These are phyloP conservation scores for Pestalotiopsis sp. DNA, from an alignment of 2,329 filamentous ascomycete species.

Conservation along the genomic window DNA sequence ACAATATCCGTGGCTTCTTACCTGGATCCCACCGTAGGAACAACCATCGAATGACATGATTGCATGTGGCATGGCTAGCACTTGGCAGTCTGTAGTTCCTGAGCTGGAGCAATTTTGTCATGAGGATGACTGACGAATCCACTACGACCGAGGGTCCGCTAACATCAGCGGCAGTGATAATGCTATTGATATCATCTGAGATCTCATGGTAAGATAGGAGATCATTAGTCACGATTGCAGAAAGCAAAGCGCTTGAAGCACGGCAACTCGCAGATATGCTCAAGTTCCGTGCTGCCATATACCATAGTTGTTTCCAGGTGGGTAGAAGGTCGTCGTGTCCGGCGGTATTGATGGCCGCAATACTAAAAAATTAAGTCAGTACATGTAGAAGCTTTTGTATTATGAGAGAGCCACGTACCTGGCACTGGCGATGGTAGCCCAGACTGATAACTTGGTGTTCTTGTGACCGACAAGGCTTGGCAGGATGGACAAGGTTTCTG, in stretches of 20 bases:
- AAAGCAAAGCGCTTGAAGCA: constrained; percentile 73
- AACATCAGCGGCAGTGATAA: constrained; percentile 75
- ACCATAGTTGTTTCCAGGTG: constrained; percentile 75
- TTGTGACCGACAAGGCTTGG: constrained; percentile 67
- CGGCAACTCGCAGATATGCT: constrained; percentile 72
- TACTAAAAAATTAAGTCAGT: constrained; percentile 33
- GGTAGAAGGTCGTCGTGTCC: constrained; percentile 38
- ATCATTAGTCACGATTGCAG: constrained; percentile 63
- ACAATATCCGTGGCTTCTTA: constrained; percentile 39
- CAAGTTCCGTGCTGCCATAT: constrained; percentile 68
- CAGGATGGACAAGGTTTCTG: constrained; percentile 58
- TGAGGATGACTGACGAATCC: constrained; percentile 76
- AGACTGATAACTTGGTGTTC: constrained; percentile 64
- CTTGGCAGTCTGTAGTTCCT: constrained; percentile 69
- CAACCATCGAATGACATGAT: constrained; percentile 78
- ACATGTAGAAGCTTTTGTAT: neutral
- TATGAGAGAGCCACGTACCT: constrained; percentile 52
- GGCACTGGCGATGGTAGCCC: constrained; percentile 81
- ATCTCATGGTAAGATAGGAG: constrained; percentile 69
- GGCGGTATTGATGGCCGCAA: constrained; percentile 42
- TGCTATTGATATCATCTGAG: constrained; percentile 68
- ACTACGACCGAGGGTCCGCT: constrained; percentile 77
- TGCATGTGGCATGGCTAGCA: constrained; percentile 65
- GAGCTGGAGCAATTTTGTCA: constrained; percentile 67
- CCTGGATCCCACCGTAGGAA: constrained; percentile 80